A percentile compares a stretch with the other conserved stretches of the same genome.
Evolutionary conservation across 2,329 filamentous ascomycete species (phyloP).

Genomic region (Cladosporium halotolerans): DNA sequence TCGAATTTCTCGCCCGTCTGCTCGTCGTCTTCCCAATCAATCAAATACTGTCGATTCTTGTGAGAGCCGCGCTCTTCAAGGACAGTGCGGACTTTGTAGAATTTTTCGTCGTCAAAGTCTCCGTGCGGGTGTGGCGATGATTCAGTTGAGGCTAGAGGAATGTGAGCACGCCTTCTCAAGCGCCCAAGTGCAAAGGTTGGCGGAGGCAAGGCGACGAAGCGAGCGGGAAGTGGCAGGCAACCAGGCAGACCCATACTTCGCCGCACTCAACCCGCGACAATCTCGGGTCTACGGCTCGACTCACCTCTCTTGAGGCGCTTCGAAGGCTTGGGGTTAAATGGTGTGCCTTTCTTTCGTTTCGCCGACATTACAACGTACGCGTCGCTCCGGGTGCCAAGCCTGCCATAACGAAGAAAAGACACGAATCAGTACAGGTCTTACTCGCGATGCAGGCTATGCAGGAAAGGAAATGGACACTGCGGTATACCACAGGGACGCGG

Average conservation of each 20-base stretch:
- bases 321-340: slow-evolving; percentile 2
- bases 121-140: slow-evolving; percentile 22
- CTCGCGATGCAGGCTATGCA: not conserved
- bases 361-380: slow-evolving; percentile 5
- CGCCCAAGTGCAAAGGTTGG: not conserved
- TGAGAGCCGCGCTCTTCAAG: slow-evolving; percentile 21
- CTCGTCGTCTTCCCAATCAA: slow-evolving; percentile 54
- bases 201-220: too few relatives aligned
- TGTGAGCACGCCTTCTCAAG: not conserved
- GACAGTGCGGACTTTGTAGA: slow-evolving; percentile 27
- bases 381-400: not conserved
- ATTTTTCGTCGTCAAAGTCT: slow-evolving; percentile 20
- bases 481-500: too few relatives aligned
- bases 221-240: not conserved
- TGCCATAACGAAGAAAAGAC: slow-evolving; percentile 4
- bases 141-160: not conserved
- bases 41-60: slow-evolving; percentile 39
- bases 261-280: not conserved
- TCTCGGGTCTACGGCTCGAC: not conserved
- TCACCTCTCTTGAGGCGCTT: slow-evolving; percentile 10
- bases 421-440: not conserved
- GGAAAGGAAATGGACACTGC: too few relatives aligned
- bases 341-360: slow-evolving; percentile 8
- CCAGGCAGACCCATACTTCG: not conserved
- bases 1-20: slow-evolving; percentile 43